phyloP scores from a whole-genome alignment of 441 rosid species.

The Pelargonium exstipulatum region DNA sequence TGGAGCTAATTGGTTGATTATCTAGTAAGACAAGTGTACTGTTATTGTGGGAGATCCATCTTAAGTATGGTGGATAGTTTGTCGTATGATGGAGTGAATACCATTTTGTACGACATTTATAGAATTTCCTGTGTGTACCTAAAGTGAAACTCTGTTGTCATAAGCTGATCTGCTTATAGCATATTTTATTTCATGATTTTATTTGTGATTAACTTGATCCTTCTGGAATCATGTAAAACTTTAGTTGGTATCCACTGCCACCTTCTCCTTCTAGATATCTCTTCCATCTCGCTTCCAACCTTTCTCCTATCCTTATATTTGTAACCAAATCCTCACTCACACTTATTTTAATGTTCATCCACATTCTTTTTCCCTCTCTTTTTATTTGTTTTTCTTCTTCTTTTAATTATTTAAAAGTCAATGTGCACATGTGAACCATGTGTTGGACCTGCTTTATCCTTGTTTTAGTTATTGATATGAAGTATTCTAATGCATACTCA shows the following conservation, averaged over 20 bases:
- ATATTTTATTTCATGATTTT: background rate
- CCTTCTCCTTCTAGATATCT: background rate
- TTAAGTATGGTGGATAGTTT: background rate
- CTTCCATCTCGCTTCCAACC: background rate
- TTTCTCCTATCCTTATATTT: background rate
- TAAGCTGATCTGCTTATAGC: background rate
- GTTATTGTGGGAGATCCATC: background rate
- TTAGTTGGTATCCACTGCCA: background rate
- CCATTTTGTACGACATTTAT: background rate
- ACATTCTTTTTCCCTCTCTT: background rate
- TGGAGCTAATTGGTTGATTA: background rate
- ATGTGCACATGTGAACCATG: background rate
- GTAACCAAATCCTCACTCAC: background rate
- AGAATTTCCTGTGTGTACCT: background rate
- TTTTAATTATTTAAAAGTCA: background rate
- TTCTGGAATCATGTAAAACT: background rate
- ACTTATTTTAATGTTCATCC: background rate
- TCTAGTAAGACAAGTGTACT: background rate
- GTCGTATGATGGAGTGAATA: background rate
- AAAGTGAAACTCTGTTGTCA: background rate
- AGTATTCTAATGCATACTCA: background rate
- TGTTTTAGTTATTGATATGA: background rate
- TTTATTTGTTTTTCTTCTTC: background rate
- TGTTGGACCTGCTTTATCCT: background rate
- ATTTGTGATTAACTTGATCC: background rate